These are phyloP conservation scores for Xanthoparmelia taractica DNA, from an alignment of 495 filamentous ascomycete species.

Conservation along the genomic window DNA sequence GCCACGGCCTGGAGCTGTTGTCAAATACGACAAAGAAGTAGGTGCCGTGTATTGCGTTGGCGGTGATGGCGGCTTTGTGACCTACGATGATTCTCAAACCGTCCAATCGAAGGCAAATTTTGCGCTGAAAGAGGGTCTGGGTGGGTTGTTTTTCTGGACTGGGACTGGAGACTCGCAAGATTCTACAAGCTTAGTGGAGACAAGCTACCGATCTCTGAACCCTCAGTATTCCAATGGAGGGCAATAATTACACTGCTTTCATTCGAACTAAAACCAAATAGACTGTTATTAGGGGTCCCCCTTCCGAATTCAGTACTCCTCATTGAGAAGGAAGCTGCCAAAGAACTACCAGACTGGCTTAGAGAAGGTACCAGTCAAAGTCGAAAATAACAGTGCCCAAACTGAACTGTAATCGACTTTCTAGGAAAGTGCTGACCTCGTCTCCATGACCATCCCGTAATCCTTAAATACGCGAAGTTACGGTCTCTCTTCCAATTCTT, in stretches of 20 bases:
- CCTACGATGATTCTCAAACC: constrained; percentile 76
- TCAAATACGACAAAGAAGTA: constrained; percentile 58
- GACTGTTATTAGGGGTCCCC: neutral
- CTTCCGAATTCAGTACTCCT: neutral
- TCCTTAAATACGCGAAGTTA: neutral
- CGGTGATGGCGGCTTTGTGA: constrained; percentile 81
- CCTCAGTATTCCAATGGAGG: neutral
- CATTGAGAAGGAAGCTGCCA: neutral
- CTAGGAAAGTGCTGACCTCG: neutral
- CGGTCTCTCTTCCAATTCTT: constrained; percentile 1
- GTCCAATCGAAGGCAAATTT: constrained; percentile 80
- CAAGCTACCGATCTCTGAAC: constrained; percentile 37
- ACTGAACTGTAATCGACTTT: neutral
- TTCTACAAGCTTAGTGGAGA: constrained; percentile 63
- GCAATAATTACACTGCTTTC: neutral
- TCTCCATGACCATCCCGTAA: neutral
- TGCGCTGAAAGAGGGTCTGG: constrained; percentile 66
- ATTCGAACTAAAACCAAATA: neutral
- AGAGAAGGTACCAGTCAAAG: neutral
- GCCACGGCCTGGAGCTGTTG: constrained; percentile 60
- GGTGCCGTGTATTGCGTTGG: constrained; percentile 71
- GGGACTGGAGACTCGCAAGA: constrained; percentile 69
- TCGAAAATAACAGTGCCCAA: neutral
- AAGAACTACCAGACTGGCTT: neutral
- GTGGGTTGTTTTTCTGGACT: constrained; percentile 87